Evolutionary conservation across 1,284 basidiomycete species (phyloP).

Genomic region (Xerocomus nothofagi): DNA sequence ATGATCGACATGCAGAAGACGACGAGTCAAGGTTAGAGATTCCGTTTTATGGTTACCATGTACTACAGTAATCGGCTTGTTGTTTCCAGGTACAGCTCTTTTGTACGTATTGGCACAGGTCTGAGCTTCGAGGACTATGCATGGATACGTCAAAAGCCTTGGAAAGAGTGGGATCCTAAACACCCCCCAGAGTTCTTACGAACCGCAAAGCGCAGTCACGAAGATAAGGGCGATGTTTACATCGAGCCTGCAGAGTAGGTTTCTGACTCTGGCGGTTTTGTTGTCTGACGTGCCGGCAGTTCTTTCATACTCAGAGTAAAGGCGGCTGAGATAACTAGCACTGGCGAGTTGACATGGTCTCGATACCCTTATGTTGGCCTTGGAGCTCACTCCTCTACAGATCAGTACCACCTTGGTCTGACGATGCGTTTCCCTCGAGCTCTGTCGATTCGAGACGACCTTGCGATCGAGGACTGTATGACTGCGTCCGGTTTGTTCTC

Average conservation of each 20-base stretch:
- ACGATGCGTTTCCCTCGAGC: conserved; percentile 90
- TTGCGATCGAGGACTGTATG: conserved; percentile 67
- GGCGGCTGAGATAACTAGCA: conserved; percentile 80
- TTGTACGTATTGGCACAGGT: conserved; percentile 86
- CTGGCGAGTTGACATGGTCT: conserved; percentile 47
- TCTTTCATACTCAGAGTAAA: conserved; percentile 90
- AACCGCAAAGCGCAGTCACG: conserved; percentile 56
- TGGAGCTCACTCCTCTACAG: conserved; percentile 36
- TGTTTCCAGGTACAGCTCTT: conserved; percentile 67
- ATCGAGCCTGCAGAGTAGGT: conserved; percentile 75
- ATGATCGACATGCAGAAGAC: conserved; percentile 59
- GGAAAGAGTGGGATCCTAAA: conserved; percentile 72
- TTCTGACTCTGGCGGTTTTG: background rate
- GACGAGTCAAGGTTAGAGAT: conserved; percentile 59
- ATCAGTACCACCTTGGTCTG: conserved; percentile 70
- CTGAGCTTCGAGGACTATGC: conserved; percentile 82
- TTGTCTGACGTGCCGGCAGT: conserved; percentile 39
- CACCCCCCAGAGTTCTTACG: conserved; percentile 62
- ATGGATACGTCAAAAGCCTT: conserved; percentile 74
- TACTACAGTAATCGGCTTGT: background rate
- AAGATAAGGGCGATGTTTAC: conserved; percentile 82
- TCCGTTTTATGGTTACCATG: background rate
- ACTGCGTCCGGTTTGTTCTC: conserved; percentile 54
- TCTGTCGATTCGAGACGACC: conserved; percentile 74
- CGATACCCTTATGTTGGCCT: background rate